Base-by-base conservation (phyloP, 2,329 filamentous ascomycete genomes). In the Phyllosticta citrichinensis region DNA sequence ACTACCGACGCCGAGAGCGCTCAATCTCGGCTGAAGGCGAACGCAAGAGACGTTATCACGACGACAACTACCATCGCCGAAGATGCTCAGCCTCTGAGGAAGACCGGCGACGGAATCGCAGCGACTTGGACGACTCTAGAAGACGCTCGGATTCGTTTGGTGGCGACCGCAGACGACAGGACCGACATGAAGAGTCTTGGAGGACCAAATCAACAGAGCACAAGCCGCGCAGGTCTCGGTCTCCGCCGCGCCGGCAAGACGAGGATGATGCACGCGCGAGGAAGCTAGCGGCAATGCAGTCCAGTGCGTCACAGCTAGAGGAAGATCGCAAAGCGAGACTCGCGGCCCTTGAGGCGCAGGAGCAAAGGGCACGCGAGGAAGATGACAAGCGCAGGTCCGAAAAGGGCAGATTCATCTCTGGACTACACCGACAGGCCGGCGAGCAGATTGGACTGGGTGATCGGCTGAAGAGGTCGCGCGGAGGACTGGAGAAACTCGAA, bases 291-390 rank as follows among this genome's bases (percentile, higher is more conserved):
- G 73, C 69, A 11, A 77, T 76, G 75, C 73, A 74, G 56, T 69
- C 67, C 19, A 73, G 74, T 60, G 75, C 74, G 51, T 80, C 79
- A 1, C 83, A 87, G 11, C 77, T 95, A 55, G 88, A 93, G 66
- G 70, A 78, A n/a, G 85, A 88, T 66, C 85, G 91, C 33, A 83
- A 83, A 65, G 80, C 82, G 62, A 83, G 90, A 24, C 76, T 95
- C 10, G 82, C 83, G 0, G 83, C 84, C 1, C 75, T 92, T 19
- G 85, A 83, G 24, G 82, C 84, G 64, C 80, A 80, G 63, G 90
- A 95, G 66, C 80, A 82, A 56, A 77, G 77, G 19, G 82, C 85
- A 53, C 79, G 81, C 12, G 85, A 89, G 63, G 82, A 83, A 0
- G 90, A 95, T 59, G 84, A 91, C 30, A 65, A 66, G 54, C 70